Conservation (phyloP, 345 rosid species). For the Draba incana region DNA sequence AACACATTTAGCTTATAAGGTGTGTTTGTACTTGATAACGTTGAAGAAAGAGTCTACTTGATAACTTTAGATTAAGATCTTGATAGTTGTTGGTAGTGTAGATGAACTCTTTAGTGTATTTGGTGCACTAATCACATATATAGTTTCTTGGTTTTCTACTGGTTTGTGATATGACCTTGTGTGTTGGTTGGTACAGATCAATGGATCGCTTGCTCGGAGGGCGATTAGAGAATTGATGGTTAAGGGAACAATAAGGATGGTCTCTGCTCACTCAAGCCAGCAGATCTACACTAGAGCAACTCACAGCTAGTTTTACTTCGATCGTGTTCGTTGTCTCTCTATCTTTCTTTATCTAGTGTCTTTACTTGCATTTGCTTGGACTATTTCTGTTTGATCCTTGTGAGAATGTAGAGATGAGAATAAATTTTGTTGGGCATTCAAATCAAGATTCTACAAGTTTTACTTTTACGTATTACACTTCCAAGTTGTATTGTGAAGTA, state of each 20-base stretch:
- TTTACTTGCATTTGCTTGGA: neutral
- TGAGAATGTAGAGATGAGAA: slow-evolving; percentile 8
- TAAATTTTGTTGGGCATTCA: neutral
- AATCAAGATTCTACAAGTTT: slow-evolving; percentile 1
- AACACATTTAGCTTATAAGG: too few relatives aligned
- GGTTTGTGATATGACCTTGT: slow-evolving; percentile 8
- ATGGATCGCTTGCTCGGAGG: slow-evolving; percentile 71
- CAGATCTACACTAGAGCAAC: slow-evolving; percentile 86
- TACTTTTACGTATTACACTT: neutral
- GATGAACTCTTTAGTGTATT: neutral
- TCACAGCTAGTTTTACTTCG: slow-evolving; percentile 47
- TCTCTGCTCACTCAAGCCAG: slow-evolving; percentile 78
- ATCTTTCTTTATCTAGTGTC: neutral
- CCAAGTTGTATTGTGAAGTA: neutral
- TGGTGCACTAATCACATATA: neutral
- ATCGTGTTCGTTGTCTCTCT: neutral
- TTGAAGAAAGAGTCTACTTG: neutral
- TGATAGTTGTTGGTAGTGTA: neutral
- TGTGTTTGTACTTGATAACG: neutral
- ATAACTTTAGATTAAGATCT: neutral
- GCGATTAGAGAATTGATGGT: slow-evolving; percentile 86
- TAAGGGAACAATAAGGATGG: slow-evolving; percentile 72
- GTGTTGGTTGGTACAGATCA: slow-evolving; percentile 46
- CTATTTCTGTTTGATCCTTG: neutral
- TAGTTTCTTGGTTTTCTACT: neutral